These are phyloP conservation scores for Physcomitrellopsis africana DNA, from an alignment of 225 moss, liverwort and hornwort genomes.

Conservation along the genomic window DNA sequence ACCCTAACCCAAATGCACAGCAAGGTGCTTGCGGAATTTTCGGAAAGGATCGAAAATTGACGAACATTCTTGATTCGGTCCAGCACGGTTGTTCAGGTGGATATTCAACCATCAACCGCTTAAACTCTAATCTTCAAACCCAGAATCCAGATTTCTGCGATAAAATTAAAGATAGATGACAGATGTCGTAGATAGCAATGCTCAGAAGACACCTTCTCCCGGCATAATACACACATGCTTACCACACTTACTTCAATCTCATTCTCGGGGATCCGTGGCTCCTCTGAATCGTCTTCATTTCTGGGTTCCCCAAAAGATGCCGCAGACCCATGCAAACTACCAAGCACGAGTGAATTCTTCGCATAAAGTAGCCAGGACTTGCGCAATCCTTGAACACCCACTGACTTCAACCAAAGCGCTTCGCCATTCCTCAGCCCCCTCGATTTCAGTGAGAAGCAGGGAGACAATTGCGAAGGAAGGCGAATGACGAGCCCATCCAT, in stretches of 20 bases:
- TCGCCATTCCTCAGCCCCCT: background rate
- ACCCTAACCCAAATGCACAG: too few species aligned
- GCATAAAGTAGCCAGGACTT: background rate
- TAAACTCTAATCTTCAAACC: slow-evolving; percentile 26
- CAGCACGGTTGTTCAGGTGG: too few species aligned
- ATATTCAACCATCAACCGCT: background rate
- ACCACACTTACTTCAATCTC: slow-evolving; percentile 30
- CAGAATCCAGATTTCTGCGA: background rate
- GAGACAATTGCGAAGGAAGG: slow-evolving; percentile 6
- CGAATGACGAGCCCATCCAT: slow-evolving; percentile 31
- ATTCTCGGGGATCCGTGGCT: slow-evolving; percentile 15
- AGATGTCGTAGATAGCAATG: background rate
- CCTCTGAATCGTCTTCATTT: slow-evolving; percentile 36
- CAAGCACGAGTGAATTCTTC: background rate
- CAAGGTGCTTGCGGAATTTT: background rate
- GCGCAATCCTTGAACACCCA: background rate
- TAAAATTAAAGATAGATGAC: background rate
- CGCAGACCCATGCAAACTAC: slow-evolving; percentile 33
- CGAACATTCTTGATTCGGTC: background rate
- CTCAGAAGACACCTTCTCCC: background rate
- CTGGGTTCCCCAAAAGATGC: slow-evolving; percentile 27
- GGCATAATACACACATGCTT: background rate
- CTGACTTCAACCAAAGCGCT: background rate
- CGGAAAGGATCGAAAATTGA: background rate
- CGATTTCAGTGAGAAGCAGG: background rate